phyloP scores from a whole-genome alignment of 2,329 filamentous ascomycete species.

The Colletotrichum tofieldiae region DNA sequence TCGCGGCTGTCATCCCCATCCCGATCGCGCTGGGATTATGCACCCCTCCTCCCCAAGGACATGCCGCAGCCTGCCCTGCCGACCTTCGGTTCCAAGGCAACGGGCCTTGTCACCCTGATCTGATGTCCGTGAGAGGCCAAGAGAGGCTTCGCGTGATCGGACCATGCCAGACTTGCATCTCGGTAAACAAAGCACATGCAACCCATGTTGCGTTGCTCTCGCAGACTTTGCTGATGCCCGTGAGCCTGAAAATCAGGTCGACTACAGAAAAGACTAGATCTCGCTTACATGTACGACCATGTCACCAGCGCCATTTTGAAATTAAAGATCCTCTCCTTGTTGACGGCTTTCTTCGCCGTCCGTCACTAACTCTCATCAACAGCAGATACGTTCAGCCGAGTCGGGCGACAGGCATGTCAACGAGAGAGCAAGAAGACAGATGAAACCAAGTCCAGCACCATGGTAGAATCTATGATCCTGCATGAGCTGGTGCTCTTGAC shows the following conservation, averaged over 20 bases:
- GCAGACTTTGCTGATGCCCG: neutral
- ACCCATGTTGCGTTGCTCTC: neutral
- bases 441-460: neutral
- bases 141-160: neutral
- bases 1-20: neutral
- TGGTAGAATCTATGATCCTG: neutral
- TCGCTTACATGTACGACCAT: neutral
- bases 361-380: too few relatives aligned
- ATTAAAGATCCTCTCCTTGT: neutral
- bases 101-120: slow-evolving; percentile 3
- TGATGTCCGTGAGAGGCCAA: neutral
- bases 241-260: neutral
- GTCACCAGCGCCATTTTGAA: neutral
- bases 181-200: neutral
- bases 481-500: too few relatives aligned
- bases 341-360: neutral
- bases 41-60: neutral
- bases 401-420: neutral
- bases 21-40: neutral
- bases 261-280: neutral
- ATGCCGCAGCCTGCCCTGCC: neutral
- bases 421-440: neutral
- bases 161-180: slow-evolving; percentile 1
- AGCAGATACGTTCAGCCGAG: too few relatives aligned
- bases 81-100: slow-evolving; percentile 10